Evolutionary conservation across 176 grass and related monocot species (phyloP).

Genomic region (Aegilops sharonensis): DNA sequence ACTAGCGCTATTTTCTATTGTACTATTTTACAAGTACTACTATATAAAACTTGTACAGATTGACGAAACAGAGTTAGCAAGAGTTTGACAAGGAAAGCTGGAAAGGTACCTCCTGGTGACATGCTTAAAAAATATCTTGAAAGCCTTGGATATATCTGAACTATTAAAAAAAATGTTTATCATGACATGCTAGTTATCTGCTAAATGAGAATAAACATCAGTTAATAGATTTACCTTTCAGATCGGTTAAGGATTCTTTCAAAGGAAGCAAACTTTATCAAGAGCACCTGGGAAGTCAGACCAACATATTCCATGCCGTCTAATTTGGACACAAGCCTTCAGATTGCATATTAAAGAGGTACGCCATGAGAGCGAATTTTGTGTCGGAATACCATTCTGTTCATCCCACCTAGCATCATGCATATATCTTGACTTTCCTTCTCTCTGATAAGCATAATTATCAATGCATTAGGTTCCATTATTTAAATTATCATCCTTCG

Average conservation of each 20-base stretch:
- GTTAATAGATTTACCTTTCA: background rate
- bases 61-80: background rate
- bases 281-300: background rate
- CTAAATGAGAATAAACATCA: background rate
- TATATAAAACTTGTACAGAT: background rate
- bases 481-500: background rate
- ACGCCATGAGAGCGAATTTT: background rate
- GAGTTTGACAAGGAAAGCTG: background rate
- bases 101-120: conserved; percentile 14
- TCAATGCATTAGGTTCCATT: background rate
- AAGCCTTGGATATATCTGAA: background rate
- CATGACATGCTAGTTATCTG: background rate
- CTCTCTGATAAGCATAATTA: background rate
- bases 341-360: background rate
- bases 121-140: background rate
- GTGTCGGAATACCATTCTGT: background rate
- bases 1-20: background rate
- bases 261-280: conserved; percentile 8
- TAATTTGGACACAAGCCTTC: background rate
- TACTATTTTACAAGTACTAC: background rate
- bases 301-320: background rate
- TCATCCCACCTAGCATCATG: background rate
- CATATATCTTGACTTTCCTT: background rate
- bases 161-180: background rate
- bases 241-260: background rate